Evolutionary conservation across 2,329 filamentous ascomycete species (phyloP).

Genomic region (Penicillium nordicum): DNA sequence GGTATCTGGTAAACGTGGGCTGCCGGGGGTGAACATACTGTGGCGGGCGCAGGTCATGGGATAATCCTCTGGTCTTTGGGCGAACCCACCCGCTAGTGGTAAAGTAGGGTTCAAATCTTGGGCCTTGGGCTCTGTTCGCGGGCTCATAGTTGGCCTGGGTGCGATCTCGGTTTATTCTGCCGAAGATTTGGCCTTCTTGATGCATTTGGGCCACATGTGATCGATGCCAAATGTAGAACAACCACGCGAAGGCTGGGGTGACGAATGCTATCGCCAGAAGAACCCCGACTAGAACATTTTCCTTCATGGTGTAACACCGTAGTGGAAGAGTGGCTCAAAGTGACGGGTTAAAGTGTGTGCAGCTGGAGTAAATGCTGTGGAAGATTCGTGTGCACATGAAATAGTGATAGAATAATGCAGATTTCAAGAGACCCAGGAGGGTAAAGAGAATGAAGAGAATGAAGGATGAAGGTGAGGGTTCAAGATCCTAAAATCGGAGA

Average conservation of each 20-base stretch:
- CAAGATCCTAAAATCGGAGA: neutral
- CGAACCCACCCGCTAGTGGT: neutral
- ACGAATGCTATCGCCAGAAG: conserved; percentile 8
- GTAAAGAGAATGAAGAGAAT: no score
- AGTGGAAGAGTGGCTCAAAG: neutral
- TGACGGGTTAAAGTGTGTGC: neutral
- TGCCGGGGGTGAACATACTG: neutral
- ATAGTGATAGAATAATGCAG: neutral
- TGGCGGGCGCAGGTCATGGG: neutral
- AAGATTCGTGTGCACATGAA: neutral
- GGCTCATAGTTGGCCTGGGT: neutral
- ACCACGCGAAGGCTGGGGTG: neutral
- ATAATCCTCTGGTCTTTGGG: neutral
- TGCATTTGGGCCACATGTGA: conserved; percentile 1
- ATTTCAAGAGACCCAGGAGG: neutral
- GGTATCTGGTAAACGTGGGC: neutral
- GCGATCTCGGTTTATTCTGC: conserved; percentile 4
- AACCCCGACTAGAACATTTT: conserved; percentile 14
- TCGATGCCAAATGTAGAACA: conserved; percentile 8
- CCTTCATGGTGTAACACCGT: conserved; percentile 9
- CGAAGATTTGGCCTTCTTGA: neutral
- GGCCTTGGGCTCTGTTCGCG: neutral
- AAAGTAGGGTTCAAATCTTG: neutral
- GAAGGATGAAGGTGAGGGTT: neutral
- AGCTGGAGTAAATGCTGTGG: neutral